These are phyloP conservation scores for Pichia phayaonensis DNA, from an alignment of 805 yeast genomes.

Conservation along the genomic window DNA sequence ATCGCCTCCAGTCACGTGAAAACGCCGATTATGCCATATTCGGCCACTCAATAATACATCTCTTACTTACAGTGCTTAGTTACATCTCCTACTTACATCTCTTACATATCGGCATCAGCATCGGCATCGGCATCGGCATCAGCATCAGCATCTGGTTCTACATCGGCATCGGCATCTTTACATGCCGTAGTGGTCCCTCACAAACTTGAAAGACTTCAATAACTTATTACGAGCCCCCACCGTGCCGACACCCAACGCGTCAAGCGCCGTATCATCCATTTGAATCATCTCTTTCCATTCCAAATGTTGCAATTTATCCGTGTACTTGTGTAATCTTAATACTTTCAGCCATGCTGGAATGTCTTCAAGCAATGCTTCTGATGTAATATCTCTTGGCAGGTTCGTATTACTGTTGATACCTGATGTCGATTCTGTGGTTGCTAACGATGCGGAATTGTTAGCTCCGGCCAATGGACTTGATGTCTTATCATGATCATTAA, in stretches of 20 bases:
- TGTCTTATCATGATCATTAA: neutral
- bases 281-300: slow-evolving; percentile 76
- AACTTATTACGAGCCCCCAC: slow-evolving; percentile 93
- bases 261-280: slow-evolving; percentile 61
- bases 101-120: too few species aligned
- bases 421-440: neutral
- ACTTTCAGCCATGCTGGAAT: slow-evolving; percentile 91
- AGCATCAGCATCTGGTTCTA: too few species aligned
- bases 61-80: too few species aligned
- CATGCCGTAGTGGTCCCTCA: slow-evolving; percentile 41
- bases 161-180: neutral
- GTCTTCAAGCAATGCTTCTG: slow-evolving; percentile 53
- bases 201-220: slow-evolving; percentile 83
- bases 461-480: neutral
- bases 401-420: slow-evolving; percentile 1
- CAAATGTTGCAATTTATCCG: slow-evolving; percentile 67
- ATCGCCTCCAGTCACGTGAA: too few species aligned
- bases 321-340: slow-evolving; percentile 86
- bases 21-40: too few species aligned
- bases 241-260: slow-evolving; percentile 79
- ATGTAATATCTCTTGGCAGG: slow-evolving; percentile 43
- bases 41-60: too few species aligned
- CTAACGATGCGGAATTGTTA: neutral
- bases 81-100: too few species aligned
- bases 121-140: too few species aligned